A percentile compares a stretch with the other conserved stretches of the same genome.
Conservation (phyloP, 2,329 filamentous ascomycete species). For the Fusarium nygamai region DNA sequence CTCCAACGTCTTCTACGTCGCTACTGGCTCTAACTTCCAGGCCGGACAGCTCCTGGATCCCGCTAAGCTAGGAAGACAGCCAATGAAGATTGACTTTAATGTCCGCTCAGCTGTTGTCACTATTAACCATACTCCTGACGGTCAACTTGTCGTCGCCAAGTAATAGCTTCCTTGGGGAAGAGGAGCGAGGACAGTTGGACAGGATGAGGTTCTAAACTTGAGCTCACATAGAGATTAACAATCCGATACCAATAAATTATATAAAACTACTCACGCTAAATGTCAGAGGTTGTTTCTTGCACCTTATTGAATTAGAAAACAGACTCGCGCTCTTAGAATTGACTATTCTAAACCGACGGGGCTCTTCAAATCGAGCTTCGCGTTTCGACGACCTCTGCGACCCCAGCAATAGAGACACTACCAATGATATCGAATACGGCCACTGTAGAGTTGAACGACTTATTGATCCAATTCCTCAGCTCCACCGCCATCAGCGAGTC, state of each 20-base stretch:
- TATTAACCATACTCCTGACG: neutral
- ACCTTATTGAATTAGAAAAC: rapidly evolving
- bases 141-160: neutral
- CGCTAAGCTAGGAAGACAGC: too few species aligned
- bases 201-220: rapidly evolving
- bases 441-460: neutral
- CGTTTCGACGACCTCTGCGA: neutral
- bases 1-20: neutral
- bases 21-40: too few species aligned
- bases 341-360: rapidly evolving
- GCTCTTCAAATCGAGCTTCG: neutral
- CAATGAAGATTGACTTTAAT: too few species aligned
- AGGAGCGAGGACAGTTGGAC: neutral
- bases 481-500: conserved; percentile 56
- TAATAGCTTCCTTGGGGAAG: rapidly evolving
- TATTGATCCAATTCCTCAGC: conserved; percentile 52
- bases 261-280: neutral
- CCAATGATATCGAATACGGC: neutral
- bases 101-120: too few species aligned
- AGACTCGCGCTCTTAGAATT: rapidly evolving
- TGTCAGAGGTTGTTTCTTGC: rapidly evolving
- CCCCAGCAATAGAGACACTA: neutral
- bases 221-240: neutral
- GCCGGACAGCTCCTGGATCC: too few species aligned
- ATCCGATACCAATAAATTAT: neutral